Evolutionary conservation across 2,329 filamentous ascomycete genomes (phyloP), one percentile per base, ranked within the genome.

Genomic region (Teratosphaeria zuluensis): DNA sequence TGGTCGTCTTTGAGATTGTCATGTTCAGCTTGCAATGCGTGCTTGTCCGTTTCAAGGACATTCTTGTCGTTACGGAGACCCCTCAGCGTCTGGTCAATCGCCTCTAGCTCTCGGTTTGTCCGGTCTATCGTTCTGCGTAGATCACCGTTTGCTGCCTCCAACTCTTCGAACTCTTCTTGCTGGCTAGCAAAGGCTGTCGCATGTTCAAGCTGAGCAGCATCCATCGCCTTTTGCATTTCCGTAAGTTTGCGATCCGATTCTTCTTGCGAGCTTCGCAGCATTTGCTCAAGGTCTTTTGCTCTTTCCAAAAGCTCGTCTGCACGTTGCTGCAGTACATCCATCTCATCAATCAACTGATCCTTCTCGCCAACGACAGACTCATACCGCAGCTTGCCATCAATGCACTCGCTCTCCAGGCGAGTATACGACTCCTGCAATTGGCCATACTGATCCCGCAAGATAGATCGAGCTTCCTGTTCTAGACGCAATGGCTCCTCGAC

Each of bases 401-500:
- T 66, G 14, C 72, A 62, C 56, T 74, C 69, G 3, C 58, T 64
- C 59, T 77, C 69, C 7, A 80, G 62, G 24, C 75, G 68, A 9
- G 67, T 65, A 16, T 73, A 74, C 3, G 67, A 73, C 57, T 56
- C 59, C 53, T 60, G 70, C 61, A 74, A 72, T 3, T 68, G 69
- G 33, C 74, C 66, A 9, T 74, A 68, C 48, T 77, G 69, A 0
- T 69, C 59, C 21, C 69, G 69, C 1, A 78, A 59, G 9, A 64
- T 62, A 8, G 69, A 60, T 2, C 75, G 67, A 58, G 68, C 74
- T 16, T 70, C 66, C 57, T 73, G 70, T 62, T 80, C 79, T 16
- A 71, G 69, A 4, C 75, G 74, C 12, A 85, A 71, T 5, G 83
- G 83, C 54, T 74, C 74, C 68, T 85, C 83, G 1, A 80, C 74